Base-by-base conservation (phyloP, 306 rosid species). In the Corylus avellana region DNA sequence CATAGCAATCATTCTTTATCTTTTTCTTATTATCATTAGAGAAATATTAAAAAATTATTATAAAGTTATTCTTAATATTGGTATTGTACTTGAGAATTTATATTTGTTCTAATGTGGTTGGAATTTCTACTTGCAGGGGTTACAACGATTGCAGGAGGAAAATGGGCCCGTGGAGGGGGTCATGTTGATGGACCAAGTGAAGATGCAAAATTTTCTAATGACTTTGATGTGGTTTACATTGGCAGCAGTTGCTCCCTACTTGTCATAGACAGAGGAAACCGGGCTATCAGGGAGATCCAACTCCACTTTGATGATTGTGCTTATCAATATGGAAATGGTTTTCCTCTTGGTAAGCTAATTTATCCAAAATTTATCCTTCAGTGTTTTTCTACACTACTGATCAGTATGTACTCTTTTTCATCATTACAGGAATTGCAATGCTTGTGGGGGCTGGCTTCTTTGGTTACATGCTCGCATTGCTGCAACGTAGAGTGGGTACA, bases 101-200 rank as follows among this genome's bases (percentile, higher is more conserved):
- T 22, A 27, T 73, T 47, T 73, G 13, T 74, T 82, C 47, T 77
- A 42, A 59, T 82, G 76, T 64, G 64, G 22, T 64, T 63, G 46
- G 20, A 61, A 63, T 85, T 78, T 86, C 66, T 59, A 39, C 85
- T 59, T 64, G 77, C 75, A 94, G 97, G 98, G 79, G 92, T 94
- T 71, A 91, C 98, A 48, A 92, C 98, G 37, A 94, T 94, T 85
- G 98, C 98, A 3, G 98, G 98, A 76, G 98, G 98, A 70, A 94
- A 84, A 88, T 81, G 79, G 86, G 88, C 89, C 76, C 91, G 90
- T 11, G 97, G 94, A 47, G 96, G 94, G 47, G 84, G 91, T 71
- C 97, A 94, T 63, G 94, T 89, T 22, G 97, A 94, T 84, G 98
- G 98, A 75, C 96, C 98, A 54, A 92, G 98, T 84, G 96, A 85